Evolutionary conservation across 805 yeast species (phyloP), one percentile per base, ranked within the genome.

Genomic region (Starmerella bombicola): DNA sequence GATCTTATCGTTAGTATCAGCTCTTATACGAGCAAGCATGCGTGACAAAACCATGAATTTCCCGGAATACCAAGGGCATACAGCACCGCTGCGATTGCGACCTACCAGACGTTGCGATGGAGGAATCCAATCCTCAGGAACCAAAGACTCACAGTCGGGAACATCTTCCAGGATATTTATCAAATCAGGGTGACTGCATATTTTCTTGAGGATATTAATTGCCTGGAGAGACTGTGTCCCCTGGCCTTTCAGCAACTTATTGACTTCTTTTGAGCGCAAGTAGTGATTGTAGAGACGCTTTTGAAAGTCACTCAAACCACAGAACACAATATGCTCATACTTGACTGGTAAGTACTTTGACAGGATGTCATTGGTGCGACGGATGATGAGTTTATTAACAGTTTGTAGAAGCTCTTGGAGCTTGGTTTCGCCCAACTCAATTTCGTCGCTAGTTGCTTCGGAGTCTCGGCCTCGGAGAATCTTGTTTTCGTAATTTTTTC

Each of bases 241-340:
- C 0, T 31, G 43, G 3, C 54, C 61, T 46, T 64, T 70, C n/a
- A 82, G 51, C 9, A 83, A 59, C 48, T 71, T 73, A 37, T 68
- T 72, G 49, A 84, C 78, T 38, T 78, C 91, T 1, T 91, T 84
- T 5, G 93, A 78, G 10, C 80, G 73, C 38, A 85, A 70, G 52
- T 81, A 82, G 49, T 78, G 78, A 38, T 71, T 65, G 55, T 91
- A 91, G 1, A 91, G 59, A 1, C 67, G 60, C 37, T 66, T 62
- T 60, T 91, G 98, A 61, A 86, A 69, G 0, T 82, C 83, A 1
- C 88, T 71, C 41, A 91, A 63, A 32, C 77, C 78, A 46, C 91
- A 85, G 59, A 88, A 91, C n/a, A 91, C 80, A 18, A 91, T 97
- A 60, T 91, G 94, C 59, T 91, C 98, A 57, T 85, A 86, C 60